phyloP scores from a whole-genome alignment of 257 asterid species.

The Primulina eburnea region DNA sequence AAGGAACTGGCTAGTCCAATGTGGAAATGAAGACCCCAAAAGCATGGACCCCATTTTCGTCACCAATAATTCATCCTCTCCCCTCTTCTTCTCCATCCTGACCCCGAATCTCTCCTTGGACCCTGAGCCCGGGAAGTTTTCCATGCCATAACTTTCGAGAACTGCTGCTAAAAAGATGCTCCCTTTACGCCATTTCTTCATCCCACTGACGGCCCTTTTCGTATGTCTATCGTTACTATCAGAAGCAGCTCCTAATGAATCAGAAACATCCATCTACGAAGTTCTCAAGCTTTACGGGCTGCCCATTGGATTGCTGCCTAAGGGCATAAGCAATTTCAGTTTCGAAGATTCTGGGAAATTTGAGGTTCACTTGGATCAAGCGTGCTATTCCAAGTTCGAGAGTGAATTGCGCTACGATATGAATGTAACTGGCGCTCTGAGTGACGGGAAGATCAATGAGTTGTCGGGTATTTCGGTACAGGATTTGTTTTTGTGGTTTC shows the following conservation, averaged over 20 bases:
- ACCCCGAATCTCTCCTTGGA: neutral
- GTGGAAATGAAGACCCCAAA: constrained; percentile 2
- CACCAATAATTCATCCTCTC: constrained; percentile 31
- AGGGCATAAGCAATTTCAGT: constrained; percentile 41
- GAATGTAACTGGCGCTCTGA: constrained; percentile 37
- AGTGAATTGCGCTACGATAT: constrained; percentile 43
- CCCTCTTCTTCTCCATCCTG: neutral
- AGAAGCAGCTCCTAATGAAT: constrained; percentile 2
- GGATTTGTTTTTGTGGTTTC: constrained; percentile 58
- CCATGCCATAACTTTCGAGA: no score
- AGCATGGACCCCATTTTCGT: constrained; percentile 26
- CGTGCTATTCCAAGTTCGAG: constrained; percentile 51
- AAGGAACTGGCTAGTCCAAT: neutral
- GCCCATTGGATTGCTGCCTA: constrained; percentile 51
- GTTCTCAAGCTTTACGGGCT: constrained; percentile 43
- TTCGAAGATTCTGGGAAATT: constrained; percentile 38
- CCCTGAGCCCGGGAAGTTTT: no score
- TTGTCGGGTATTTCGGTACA: constrained; percentile 48
- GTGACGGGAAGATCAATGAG: constrained; percentile 41
- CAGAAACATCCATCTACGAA: constrained; percentile 42
- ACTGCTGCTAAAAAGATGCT: constrained; percentile 17
- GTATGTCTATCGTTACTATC: neutral
- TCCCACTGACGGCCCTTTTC: constrained; percentile 14
- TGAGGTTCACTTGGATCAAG: constrained; percentile 42
- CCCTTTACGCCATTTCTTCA: constrained; percentile 16